Base-by-base conservation (phyloP, 2,329 filamentous ascomycete genomes). In the Phyllosticta ampelicida region DNA sequence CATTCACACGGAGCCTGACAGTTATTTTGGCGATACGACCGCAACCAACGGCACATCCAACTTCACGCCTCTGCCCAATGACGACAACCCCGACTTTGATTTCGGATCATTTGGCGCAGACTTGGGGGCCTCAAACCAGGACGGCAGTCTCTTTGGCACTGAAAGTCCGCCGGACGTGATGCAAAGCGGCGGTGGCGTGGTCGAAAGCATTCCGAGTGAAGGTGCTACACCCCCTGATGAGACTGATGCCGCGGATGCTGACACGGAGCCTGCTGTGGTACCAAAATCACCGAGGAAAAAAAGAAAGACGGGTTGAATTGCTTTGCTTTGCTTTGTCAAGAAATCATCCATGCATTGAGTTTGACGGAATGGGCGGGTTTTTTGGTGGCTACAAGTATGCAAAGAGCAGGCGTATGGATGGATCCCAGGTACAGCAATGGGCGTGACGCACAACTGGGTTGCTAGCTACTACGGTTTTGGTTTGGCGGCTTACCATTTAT, bases 1-100 rank as follows among this genome's bases (percentile, higher is more conserved):
- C 60, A 77, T 82, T 64, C 76, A 78, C 63, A 59, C 57, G 21
- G 57, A 59, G 8, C 75, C 68, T 59, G 76, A 79, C 62, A 75
- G 79, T 62, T 79, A 78, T 62, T 79, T 79, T 61, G 71, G 72
- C 20, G 74, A 77, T 54, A 66, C 55, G 66, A 20, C 67, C 4
- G 52, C 19, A 13, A 19, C 48, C 18, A 51, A 54, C 18, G 55
- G 48, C 20, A 56, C 56, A 20, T 23, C 44, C 16, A 57, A 65
- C 29, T 70, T 69, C 58, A 64, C 67, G 44, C 66, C 68, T 48
- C 62, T 63, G 13, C 58, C 62, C 11, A 62, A 56, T 10, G 60
- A 62, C 36, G 59, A 62, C 16, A 52, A 62, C 55, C 23, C 62
- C 51, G 44, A 61, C 54, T 52, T 62, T 59, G 55, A 63, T 60